Evolutionary conservation across 2,329 filamentous ascomycete genomes (phyloP).

Genomic region (Hypoxylon sp.): DNA sequence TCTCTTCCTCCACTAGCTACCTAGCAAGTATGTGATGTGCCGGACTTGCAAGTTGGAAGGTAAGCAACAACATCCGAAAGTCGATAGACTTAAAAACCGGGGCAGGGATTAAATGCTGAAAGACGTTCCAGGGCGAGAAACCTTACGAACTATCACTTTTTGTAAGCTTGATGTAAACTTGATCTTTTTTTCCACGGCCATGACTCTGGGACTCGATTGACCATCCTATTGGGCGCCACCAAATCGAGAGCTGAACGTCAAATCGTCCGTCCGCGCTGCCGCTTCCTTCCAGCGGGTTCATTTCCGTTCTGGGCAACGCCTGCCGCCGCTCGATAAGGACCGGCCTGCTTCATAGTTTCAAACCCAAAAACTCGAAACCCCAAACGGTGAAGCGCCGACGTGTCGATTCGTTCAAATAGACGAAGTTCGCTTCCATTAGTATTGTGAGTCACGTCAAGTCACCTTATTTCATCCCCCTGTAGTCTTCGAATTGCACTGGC

Average conservation of each 20-base stretch:
- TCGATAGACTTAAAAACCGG: constrained; percentile 1
- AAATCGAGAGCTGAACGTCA: constrained; percentile 20
- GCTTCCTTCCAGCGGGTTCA: constrained; percentile 20
- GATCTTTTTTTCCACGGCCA: constrained; percentile 21
- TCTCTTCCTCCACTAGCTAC: background rate
- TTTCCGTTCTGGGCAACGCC: constrained; percentile 26
- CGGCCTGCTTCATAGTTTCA: constrained; percentile 7
- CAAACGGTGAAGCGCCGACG: background rate
- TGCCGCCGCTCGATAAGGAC: constrained; percentile 4
- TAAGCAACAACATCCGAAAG: background rate
- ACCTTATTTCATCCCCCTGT: constrained; percentile 14
- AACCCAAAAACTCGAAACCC: background rate
- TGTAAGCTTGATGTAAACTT: constrained; percentile 31
- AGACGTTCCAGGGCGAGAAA: background rate
- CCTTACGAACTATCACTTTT: constrained; percentile 12
- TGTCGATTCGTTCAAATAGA: background rate
- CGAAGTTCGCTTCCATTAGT: background rate
- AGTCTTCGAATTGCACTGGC: background rate
- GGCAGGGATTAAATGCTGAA: background rate
- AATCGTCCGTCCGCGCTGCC: constrained; percentile 22
- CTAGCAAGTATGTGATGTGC: too few relatives aligned
- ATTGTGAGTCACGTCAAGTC: too few relatives aligned
- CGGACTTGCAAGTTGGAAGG: background rate
- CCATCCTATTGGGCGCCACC: constrained; percentile 36
- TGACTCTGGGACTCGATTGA: constrained; percentile 35